These are phyloP conservation scores for Hordeum vulgare DNA, from an alignment of 176 grass and related monocot genomes.

Conservation along the genomic window DNA sequence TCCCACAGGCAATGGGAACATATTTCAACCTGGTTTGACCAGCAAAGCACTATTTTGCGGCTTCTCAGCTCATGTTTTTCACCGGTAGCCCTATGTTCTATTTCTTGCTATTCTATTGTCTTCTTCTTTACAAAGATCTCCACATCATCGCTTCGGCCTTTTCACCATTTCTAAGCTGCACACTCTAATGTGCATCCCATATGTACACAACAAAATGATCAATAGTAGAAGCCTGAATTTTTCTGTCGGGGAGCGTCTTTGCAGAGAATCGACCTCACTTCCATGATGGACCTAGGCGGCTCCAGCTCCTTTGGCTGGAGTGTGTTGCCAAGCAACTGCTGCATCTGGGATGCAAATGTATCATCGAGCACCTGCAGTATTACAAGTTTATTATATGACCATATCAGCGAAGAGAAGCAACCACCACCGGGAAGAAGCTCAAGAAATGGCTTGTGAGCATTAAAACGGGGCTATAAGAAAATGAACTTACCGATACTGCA, in stretches of 20 bases:
- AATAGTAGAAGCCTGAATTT: constrained; percentile 73
- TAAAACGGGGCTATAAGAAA: neutral
- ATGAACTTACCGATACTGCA: constrained; percentile 61
- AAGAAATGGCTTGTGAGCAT: neutral
- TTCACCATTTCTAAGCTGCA: neutral
- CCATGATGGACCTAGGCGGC: constrained; percentile 85
- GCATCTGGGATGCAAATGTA: constrained; percentile 90
- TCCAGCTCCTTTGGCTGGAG: constrained; percentile 78
- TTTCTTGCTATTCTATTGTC: neutral
- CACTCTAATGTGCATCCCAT: neutral
- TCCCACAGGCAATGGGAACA: constrained; percentile 21
- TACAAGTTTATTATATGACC: neutral
- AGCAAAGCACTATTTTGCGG: constrained; percentile 15
- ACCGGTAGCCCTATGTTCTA: constrained; percentile 1
- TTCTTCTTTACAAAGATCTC: constrained; percentile 19
- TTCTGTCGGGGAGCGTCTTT: constrained; percentile 81
- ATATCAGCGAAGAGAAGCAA: neutral
- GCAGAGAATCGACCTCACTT: constrained; percentile 95
- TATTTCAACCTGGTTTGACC: neutral
- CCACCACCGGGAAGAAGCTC: neutral
- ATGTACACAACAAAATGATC: constrained; percentile 30
- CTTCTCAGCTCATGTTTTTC: constrained; percentile 24
- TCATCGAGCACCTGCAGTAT: constrained; percentile 78
- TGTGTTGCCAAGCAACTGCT: constrained; percentile 75
- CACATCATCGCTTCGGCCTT: constrained; percentile 3